phyloP scores from a whole-genome alignment of 2,329 filamentous ascomycete genomes.

The Neonectria sp. region DNA sequence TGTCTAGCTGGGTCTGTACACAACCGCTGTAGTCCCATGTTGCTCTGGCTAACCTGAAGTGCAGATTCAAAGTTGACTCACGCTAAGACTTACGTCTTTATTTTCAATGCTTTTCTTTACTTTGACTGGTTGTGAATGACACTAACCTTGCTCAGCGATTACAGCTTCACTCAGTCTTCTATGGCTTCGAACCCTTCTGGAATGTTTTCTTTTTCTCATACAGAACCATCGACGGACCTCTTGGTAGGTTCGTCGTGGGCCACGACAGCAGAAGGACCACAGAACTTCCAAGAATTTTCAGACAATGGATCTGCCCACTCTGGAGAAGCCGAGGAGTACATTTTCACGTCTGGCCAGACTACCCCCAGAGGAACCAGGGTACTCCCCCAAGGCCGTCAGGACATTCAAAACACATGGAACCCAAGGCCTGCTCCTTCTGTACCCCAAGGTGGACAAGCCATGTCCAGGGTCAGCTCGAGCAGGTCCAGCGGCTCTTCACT shows the following conservation, averaged over 20 bases:
- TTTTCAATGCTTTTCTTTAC: conserved; percentile 50
- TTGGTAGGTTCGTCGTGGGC: conserved; percentile 70
- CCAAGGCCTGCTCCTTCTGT: conserved; percentile 53
- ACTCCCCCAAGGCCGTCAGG: conserved; percentile 56
- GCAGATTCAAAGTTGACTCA: conserved; percentile 73
- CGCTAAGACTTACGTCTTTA: conserved; percentile 50
- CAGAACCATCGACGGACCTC: conserved; percentile 72
- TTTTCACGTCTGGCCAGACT: conserved; percentile 69
- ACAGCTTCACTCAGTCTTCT: conserved; percentile 68
- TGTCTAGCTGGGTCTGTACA: conserved; percentile 50
- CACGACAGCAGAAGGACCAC: conserved; percentile 70
- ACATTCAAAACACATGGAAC: conserved; percentile 66
- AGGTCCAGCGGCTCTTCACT: conserved; percentile 61
- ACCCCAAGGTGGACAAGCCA: conserved; percentile 54
- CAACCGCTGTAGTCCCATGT: conserved; percentile 31
- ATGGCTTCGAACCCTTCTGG: conserved; percentile 65
- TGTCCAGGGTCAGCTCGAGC: conserved; percentile 58
- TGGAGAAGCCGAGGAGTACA: conserved; percentile 70
- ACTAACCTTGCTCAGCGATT: conserved; percentile 72
- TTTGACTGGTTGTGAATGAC: conserved; percentile 63
- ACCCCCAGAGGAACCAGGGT: conserved; percentile 66
- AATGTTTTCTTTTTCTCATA: conserved; percentile 72
- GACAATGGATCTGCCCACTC: conserved; percentile 65
- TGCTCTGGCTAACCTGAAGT: conserved; percentile 44
- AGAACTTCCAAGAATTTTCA: conserved; percentile 71